Evolutionary conservation across 352 stramenopile genomes (phyloP).

Genomic region (Phytopythium oedochilum): DNA sequence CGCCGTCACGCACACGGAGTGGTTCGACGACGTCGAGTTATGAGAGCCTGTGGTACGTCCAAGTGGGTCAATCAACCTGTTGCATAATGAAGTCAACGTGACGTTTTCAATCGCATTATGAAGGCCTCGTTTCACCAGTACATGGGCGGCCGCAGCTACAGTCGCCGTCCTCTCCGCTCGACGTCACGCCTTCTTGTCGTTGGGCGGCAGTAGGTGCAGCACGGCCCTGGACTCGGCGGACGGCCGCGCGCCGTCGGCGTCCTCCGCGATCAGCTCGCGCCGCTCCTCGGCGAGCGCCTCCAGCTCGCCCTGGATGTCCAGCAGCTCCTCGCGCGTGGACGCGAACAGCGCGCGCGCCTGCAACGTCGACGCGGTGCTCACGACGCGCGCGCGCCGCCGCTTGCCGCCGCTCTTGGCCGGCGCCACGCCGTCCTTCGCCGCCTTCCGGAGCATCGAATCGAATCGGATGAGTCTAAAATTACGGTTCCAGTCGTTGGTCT

Average conservation of each 20-base stretch:
- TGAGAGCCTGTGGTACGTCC: constrained; percentile 7
- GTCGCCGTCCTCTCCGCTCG: too few species aligned
- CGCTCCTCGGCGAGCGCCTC: constrained; percentile 29
- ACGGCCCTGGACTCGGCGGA: constrained; percentile 13
- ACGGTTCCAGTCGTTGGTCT: too few species aligned
- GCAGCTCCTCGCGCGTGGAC: constrained; percentile 41
- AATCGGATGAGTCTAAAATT: too few species aligned
- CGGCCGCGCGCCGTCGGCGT: not conserved
- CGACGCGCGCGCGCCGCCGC: constrained; percentile 1
- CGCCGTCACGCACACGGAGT: constrained; percentile 39
- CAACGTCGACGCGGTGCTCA: constrained; percentile 33
- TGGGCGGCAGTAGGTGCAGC: constrained; percentile 25
- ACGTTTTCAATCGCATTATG: too few species aligned
- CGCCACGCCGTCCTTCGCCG: not conserved
- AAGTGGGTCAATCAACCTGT: too few species aligned
- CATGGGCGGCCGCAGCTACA: too few species aligned
- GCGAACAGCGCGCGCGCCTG: constrained; percentile 32
- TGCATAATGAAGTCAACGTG: not conserved
- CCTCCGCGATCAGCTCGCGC: constrained; percentile 17
- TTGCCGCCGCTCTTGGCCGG: not conserved
- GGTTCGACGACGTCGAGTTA: constrained; percentile 36
- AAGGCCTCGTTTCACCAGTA: too few species aligned
- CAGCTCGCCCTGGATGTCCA: constrained; percentile 39
- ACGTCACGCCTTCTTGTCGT: constrained; percentile 8
- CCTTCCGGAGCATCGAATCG: not conserved